Conservation (phyloP, 805 yeast genomes). For the Candida fluviatilis region DNA sequence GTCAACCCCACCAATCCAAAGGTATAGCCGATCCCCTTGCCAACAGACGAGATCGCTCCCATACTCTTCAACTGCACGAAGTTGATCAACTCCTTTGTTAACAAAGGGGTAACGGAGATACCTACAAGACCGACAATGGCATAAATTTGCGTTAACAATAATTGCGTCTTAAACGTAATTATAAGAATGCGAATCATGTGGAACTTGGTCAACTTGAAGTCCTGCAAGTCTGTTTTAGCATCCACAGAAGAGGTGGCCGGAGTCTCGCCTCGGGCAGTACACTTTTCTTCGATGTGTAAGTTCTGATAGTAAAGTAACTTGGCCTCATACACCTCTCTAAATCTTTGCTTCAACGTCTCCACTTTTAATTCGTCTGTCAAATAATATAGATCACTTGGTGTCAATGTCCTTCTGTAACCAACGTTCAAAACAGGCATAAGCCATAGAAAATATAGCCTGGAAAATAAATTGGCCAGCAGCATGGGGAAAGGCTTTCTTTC, state of each 20-base stretch:
- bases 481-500: conserved; percentile 46
- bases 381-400: conserved; percentile 50
- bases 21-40: conserved; percentile 32
- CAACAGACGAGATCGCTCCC: conserved; percentile 15
- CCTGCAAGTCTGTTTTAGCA: conserved; percentile 20
- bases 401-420: conserved; percentile 65
- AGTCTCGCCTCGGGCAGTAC: conserved; percentile 18
- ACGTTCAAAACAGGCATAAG: conserved; percentile 52
- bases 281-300: conserved; percentile 17
- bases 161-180: conserved; percentile 22
- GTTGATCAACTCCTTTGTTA: conserved; percentile 26
- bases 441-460: conserved; percentile 58
- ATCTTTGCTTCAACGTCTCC: conserved; percentile 6
- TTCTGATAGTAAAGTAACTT: conserved; percentile 5
- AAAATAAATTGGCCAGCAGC: conserved; percentile 27
- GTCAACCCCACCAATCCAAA: conserved; percentile 21
- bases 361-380: conserved; percentile 28
- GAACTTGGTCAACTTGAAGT: conserved; percentile 18
- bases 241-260: conserved; percentile 13
- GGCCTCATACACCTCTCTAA: conserved; percentile 12
- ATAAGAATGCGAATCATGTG: conserved; percentile 16
- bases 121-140: conserved; percentile 3
- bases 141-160: conserved; percentile 3
- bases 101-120: conserved; percentile 15
- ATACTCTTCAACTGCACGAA: conserved; percentile 23